phyloP scores from a whole-genome alignment of 2,329 filamentous ascomycete species.

The Dryadomyces quercus-mongolicae region DNA sequence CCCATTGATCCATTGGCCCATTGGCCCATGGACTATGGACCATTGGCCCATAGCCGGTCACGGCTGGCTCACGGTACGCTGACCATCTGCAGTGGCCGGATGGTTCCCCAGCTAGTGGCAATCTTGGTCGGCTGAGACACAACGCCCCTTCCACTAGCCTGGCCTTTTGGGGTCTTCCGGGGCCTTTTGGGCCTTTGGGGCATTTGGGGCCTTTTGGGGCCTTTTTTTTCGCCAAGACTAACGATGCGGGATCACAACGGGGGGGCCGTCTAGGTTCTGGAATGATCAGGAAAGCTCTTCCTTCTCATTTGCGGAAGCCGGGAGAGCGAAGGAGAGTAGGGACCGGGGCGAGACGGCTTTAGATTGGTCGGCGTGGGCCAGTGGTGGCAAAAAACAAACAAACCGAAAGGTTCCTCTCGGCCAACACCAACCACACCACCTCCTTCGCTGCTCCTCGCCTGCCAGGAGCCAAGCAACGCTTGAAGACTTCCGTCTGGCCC shows the following conservation, averaged over 20 bases:
- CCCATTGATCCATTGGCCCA: too few relatives aligned
- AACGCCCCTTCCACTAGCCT: not conserved
- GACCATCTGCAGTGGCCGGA: too few relatives aligned
- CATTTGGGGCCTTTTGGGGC: not conserved
- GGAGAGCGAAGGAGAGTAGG: not conserved
- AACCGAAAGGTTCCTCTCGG: not conserved
- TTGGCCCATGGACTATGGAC: too few relatives aligned
- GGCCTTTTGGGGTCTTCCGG: not conserved
- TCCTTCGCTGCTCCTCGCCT: not conserved
- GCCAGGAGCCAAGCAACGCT: not conserved
- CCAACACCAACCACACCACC: conserved; percentile 1
- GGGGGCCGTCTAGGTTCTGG: not conserved
- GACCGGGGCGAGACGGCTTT: not conserved
- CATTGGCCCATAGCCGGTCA: too few relatives aligned
- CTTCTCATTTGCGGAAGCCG: not conserved
- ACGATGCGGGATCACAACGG: not conserved
- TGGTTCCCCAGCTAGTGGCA: not conserved
- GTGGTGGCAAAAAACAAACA: conserved; percentile 1
- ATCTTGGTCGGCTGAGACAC: not conserved
- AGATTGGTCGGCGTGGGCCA: not conserved
- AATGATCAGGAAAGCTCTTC: not conserved
- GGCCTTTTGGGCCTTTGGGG: too few relatives aligned
- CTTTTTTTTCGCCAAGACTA: not conserved
- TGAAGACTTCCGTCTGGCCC: not conserved
- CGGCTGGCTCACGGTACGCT: too few relatives aligned